Base-by-base conservation (phyloP, 2,329 filamentous ascomycete genomes). In the Colletotrichum sp. region DNA sequence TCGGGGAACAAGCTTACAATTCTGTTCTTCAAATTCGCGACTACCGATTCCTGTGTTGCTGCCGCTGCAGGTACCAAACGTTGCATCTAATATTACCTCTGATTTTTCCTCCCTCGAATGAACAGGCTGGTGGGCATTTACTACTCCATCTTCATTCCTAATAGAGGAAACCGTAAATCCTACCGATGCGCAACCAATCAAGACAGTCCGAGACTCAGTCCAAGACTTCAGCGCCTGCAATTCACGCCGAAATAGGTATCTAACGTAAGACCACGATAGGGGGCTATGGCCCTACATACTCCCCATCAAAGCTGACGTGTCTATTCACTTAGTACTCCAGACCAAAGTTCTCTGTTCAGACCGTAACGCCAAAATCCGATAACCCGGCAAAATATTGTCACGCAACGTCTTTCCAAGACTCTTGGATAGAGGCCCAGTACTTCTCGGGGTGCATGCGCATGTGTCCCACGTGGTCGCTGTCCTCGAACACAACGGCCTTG, bases 381-480 rank as follows among this genome's bases (percentile, higher is more conserved):
- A n/a, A 24, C 18, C 30, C 16, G n/a, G 62, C 9, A 24, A 26
- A 34, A 12, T 24, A 34, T 5, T 10, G n/a, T 70, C 28, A 65
- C n/a, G 38, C 43, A 34, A 55, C 56, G 48, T 64, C 62, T 52
- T 78, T 78, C 82, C 82, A 84, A 26, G 78, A 78, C 5, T 72
- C 70, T 30, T 78, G 64, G 36, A 90, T 87, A 0, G 85, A 81
- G 2, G 77, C 79, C 92, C 92, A 94, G 79, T 94, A 94, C 80
- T 88, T 85, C 36, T 86, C 86, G 1, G 89, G 87, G 71, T 92
- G 87, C 81, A 87, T 83, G 21, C 89, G 85, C 84, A 93, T 89
- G 79, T 93, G 91, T 2, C 90, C 90, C 21, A 92, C 92, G 81
- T 94, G 92, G 2, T 87, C 83, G 65, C 89, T 91, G 5, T 87